Evolutionary conservation across 495 filamentous ascomycete genomes (phyloP).

Genomic region (Hypoxylon lienhwacheense): DNA sequence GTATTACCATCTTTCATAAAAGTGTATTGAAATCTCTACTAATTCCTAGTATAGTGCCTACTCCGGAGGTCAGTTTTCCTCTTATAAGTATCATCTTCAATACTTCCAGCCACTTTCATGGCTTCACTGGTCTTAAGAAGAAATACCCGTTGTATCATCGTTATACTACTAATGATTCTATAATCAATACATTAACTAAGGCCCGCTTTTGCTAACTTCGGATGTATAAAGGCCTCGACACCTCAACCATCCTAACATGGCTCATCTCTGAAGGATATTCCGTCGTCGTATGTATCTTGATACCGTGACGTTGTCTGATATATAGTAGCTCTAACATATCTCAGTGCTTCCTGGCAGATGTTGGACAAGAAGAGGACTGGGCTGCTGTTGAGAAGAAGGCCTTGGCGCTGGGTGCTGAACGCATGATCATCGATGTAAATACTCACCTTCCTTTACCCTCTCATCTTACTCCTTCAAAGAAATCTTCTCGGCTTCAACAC

Average conservation of each 20-base stretch:
- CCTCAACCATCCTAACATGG: constrained; percentile 24
- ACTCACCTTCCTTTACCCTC: neutral
- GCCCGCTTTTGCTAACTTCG: no score
- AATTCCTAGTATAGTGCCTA: constrained; percentile 44
- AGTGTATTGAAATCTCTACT: constrained; percentile 15
- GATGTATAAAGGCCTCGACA: constrained; percentile 24
- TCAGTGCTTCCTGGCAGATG: constrained; percentile 31
- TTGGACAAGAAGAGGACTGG: constrained; percentile 33
- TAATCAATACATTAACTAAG: neutral
- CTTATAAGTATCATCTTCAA: no score
- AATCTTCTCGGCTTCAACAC: no score
- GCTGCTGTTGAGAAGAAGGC: constrained; percentile 44
- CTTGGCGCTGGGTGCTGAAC: constrained; percentile 65
- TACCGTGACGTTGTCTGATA: no score
- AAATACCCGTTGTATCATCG: neutral
- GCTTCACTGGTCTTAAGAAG: neutral
- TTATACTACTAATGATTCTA: neutral
- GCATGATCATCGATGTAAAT: constrained; percentile 4
- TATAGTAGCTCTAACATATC: neutral
- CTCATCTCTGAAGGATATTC: constrained; percentile 23
- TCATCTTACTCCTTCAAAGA: neutral
- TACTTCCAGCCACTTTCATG: neutral
- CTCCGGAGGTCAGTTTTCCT: constrained; percentile 39
- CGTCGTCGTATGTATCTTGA: constrained; percentile 22
- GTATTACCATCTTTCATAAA: constrained; percentile 17